phyloP scores from a whole-genome alignment of 2,329 filamentous ascomycete genomes.

The Talaromyces sp. region DNA sequence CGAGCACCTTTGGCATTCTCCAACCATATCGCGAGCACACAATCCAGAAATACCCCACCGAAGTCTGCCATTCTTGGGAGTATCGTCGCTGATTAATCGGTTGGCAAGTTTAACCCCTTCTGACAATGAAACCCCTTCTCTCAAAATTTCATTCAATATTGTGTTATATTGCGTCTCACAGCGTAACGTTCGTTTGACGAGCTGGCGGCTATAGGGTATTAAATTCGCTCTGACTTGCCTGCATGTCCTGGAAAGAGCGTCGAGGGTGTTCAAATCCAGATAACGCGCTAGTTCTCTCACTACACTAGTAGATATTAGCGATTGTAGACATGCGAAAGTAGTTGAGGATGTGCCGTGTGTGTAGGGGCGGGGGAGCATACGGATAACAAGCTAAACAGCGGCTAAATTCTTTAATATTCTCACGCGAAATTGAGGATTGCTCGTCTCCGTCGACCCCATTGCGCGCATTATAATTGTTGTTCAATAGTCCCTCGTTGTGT shows the following conservation, averaged over 20 bases:
- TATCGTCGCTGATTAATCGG: conserved; percentile 25
- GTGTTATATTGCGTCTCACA: conserved; percentile 51
- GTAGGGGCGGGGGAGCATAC: conserved; percentile 29
- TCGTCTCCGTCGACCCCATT: conserved; percentile 13
- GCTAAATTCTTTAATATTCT: conserved; percentile 35
- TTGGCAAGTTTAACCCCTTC: conserved; percentile 29
- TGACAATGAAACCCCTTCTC: conserved; percentile 37
- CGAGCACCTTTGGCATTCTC: conserved; percentile 71
- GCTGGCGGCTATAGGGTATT: conserved; percentile 68
- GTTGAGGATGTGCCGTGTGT: background rate
- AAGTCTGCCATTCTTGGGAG: conserved; percentile 34
- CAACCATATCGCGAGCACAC: conserved; percentile 85
- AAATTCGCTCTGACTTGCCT: conserved; percentile 72
- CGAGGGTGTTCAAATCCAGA: conserved; percentile 82
- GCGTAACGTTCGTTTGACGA: conserved; percentile 69
- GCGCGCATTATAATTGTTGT: background rate
- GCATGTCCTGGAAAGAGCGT: conserved; percentile 76
- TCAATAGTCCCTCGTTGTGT: background rate
- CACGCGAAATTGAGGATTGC: conserved; percentile 5
- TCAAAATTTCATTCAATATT: conserved; percentile 28
- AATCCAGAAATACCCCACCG: conserved; percentile 64
- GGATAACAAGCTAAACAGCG: conserved; percentile 46
- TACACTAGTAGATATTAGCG: conserved; percentile 52
- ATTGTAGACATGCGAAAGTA: conserved; percentile 15
- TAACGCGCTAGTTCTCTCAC: conserved; percentile 67